These are phyloP conservation scores for Irpex lacteus DNA, from an alignment of 1,284 basidiomycete species.

Conservation along the genomic window DNA sequence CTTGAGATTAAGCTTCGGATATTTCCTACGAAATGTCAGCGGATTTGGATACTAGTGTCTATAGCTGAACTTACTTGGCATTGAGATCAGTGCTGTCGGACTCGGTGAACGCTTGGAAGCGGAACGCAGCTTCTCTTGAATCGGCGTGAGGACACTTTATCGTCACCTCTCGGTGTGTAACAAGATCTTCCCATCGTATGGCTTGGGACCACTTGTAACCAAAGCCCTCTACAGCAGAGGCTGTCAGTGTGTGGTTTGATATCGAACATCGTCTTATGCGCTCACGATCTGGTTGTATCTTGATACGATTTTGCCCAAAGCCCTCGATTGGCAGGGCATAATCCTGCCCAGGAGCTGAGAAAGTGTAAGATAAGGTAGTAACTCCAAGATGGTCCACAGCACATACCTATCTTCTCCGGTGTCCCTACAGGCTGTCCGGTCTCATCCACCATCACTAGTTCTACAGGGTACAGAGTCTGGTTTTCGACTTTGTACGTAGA, in stretches of 20 bases:
- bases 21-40: slow-evolving; percentile 49
- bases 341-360: slow-evolving; percentile 77
- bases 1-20: slow-evolving; percentile 82
- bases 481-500: slow-evolving; percentile 96
- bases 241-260: slow-evolving; percentile 2
- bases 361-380: slow-evolving; percentile 5
- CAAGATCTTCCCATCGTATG: slow-evolving; percentile 90
- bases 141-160: slow-evolving; percentile 87
- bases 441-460: slow-evolving; percentile 88
- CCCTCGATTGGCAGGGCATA: slow-evolving; percentile 92
- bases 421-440: slow-evolving; percentile 80
- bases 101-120: slow-evolving; percentile 92
- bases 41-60: neutral
- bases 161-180: slow-evolving; percentile 76
- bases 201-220: slow-evolving; percentile 92
- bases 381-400: slow-evolving; percentile 1
- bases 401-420: slow-evolving; percentile 81
- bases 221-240: slow-evolving; percentile 71
- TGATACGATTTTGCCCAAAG: slow-evolving; percentile 81
- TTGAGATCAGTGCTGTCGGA: slow-evolving; percentile 70
- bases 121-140: slow-evolving; percentile 86
- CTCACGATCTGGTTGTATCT: slow-evolving; percentile 92
- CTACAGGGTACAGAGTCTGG: slow-evolving; percentile 88
- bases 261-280: slow-evolving; percentile 7
- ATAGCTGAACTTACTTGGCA: slow-evolving; percentile 40